Conservation (phyloP, 371 early-diverging fungal species). For the Thermomucor indicae-seudaticae region DNA sequence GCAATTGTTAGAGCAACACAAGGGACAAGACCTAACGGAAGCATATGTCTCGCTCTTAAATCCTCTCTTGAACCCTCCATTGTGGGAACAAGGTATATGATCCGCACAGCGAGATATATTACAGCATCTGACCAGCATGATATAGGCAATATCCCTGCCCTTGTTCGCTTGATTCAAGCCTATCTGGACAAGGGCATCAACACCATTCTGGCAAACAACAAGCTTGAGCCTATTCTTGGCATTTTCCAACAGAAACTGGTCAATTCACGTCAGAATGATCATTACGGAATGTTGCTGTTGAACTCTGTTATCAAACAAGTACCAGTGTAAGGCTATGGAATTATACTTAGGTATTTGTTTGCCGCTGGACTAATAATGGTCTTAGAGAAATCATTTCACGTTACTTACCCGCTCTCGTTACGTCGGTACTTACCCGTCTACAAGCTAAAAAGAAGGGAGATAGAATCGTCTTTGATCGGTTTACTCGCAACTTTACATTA, state of each 20-base stretch:
- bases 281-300: slow-evolving; percentile 82
- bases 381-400: slow-evolving; percentile 48
- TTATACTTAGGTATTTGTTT: background rate
- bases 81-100: slow-evolving; percentile 85
- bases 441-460: slow-evolving; percentile 62
- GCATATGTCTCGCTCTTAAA: slow-evolving; percentile 70
- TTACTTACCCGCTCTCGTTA: slow-evolving; percentile 76
- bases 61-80: slow-evolving; percentile 75
- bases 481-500: slow-evolving; percentile 73
- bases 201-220: slow-evolving; percentile 54
- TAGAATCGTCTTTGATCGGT: slow-evolving; percentile 40
- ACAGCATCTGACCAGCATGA: too few relatives aligned
- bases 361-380: background rate
- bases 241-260: slow-evolving; percentile 89
- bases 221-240: slow-evolving; percentile 85
- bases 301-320: slow-evolving; percentile 64
- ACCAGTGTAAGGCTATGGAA: slow-evolving; percentile 52
- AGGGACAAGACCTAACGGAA: slow-evolving; percentile 60
- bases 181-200: slow-evolving; percentile 77
- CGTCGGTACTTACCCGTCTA: slow-evolving; percentile 74
- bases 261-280: slow-evolving; percentile 81
- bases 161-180: slow-evolving; percentile 82
- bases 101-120: too few relatives aligned
- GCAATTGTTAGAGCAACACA: slow-evolving; percentile 77
- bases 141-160: slow-evolving; percentile 89